Percentiles rank a stretch among this genome's conserved stretches.
These are phyloP conservation scores for Tricholoma flavovirens DNA, from an alignment of 768 basidiomycete genomes.

Conservation along the genomic window DNA sequence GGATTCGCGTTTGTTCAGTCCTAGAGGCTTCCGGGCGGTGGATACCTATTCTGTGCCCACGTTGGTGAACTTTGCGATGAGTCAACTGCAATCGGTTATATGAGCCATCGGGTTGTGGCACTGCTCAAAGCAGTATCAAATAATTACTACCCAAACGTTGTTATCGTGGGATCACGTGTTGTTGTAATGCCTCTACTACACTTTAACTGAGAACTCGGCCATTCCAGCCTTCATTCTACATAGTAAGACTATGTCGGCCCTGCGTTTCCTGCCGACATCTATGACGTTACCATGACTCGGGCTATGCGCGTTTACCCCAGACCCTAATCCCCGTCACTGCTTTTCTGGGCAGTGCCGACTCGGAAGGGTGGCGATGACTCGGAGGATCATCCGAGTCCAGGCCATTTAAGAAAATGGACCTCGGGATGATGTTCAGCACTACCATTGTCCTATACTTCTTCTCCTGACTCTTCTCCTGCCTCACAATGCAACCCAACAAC, in stretches of 20 bases:
- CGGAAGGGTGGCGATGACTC: slow-evolving; percentile 7
- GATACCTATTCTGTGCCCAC: background rate
- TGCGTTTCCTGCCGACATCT: background rate
- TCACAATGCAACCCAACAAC: slow-evolving; percentile 20
- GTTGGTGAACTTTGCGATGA: background rate
- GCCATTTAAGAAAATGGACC: too few relatives aligned
- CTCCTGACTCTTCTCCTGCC: slow-evolving; percentile 1
- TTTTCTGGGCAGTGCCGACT: background rate
- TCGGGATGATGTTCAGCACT: background rate
- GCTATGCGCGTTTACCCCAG: background rate
- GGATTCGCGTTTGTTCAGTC: background rate
- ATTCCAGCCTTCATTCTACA: background rate
- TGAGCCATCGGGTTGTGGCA: background rate
- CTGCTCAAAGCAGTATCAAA: background rate
- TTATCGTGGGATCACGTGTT: too few relatives aligned
- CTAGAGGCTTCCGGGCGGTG: too few relatives aligned
- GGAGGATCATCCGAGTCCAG: too few relatives aligned
- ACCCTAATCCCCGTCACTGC: background rate
- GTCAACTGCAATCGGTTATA: background rate
- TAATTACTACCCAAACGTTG: too few relatives aligned
- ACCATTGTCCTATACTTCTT: slow-evolving; percentile 3
- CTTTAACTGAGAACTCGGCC: background rate
- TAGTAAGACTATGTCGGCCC: background rate
- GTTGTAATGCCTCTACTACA: background rate
- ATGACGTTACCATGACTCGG: background rate